Conservation (phyloP, 2,329 filamentous ascomycete genomes). For the Aspergillus candidus region DNA sequence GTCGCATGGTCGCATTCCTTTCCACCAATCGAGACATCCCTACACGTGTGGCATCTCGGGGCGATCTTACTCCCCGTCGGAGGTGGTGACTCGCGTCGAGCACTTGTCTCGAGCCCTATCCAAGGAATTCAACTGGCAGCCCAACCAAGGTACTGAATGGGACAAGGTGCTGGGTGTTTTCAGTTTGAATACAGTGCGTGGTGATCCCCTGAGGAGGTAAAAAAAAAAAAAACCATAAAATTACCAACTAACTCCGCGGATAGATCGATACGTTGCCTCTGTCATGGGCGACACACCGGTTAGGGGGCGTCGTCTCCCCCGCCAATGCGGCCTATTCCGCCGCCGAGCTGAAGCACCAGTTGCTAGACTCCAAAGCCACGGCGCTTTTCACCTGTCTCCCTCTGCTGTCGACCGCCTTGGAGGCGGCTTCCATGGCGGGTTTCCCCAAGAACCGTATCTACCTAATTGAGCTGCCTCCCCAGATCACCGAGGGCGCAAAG, state of each 20-base stretch:
- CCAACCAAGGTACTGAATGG: slow-evolving; percentile 68
- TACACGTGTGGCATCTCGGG: slow-evolving; percentile 73
- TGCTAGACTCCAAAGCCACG: slow-evolving; percentile 62
- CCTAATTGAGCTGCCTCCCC: slow-evolving; percentile 61
- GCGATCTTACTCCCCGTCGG: slow-evolving; percentile 56
- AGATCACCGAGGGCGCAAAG: slow-evolving; percentile 44
- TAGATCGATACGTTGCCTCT: slow-evolving; percentile 70
- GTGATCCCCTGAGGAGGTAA: neutral
- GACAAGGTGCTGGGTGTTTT: slow-evolving; percentile 74
- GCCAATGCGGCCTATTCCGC: slow-evolving; percentile 70
- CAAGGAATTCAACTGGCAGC: slow-evolving; percentile 64
- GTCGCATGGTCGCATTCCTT: slow-evolving; percentile 58
- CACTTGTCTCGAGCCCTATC: slow-evolving; percentile 61
- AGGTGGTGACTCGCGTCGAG: slow-evolving; percentile 62
- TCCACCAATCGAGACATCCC: slow-evolving; percentile 59
- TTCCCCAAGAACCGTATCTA: slow-evolving; percentile 62
- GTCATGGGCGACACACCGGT: slow-evolving; percentile 65
- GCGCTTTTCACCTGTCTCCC: slow-evolving; percentile 66
- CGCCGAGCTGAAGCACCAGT: slow-evolving; percentile 64
- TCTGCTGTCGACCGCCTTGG: slow-evolving; percentile 57
- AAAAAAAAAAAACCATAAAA: neutral
- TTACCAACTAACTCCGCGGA: neutral
- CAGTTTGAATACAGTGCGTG: slow-evolving; percentile 68
- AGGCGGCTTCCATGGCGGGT: slow-evolving; percentile 57
- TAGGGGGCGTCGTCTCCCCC: slow-evolving; percentile 67